phyloP scores from a whole-genome alignment of 768 basidiomycete genomes.

The Trametes punicea region DNA sequence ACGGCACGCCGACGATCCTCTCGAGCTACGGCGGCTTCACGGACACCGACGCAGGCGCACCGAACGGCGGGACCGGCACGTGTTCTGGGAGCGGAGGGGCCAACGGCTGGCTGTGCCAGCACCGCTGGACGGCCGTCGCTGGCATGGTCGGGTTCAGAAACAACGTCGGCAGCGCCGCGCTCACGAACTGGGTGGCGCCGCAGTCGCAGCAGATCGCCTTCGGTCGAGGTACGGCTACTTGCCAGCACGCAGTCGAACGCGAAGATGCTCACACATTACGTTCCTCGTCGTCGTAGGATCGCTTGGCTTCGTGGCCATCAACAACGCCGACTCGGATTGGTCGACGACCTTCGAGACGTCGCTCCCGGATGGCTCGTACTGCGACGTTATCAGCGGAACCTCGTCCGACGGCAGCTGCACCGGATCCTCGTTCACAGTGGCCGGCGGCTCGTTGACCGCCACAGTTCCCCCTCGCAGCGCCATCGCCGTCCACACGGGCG shows the following conservation, averaged over 20 bases:
- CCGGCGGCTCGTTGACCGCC: conserved; percentile 47
- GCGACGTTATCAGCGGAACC: conserved; percentile 58
- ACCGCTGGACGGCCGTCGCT: conserved; percentile 52
- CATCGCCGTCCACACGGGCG: conserved; percentile 52
- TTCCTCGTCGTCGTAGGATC: conserved; percentile 35
- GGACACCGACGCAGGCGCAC: conserved; percentile 52
- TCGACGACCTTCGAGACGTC: conserved; percentile 53
- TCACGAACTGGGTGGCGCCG: conserved; percentile 59
- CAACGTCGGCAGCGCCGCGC: conserved; percentile 45
- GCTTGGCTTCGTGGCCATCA: conserved; percentile 62
- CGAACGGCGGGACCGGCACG: conserved; percentile 55
- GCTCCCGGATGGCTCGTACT: conserved; percentile 56
- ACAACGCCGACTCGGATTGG: conserved; percentile 59
- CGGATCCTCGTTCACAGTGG: conserved; percentile 49
- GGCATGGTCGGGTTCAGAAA: conserved; percentile 65
- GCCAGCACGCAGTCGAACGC: neutral
- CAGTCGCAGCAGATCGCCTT: conserved; percentile 62
- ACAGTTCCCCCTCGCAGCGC: conserved; percentile 51
- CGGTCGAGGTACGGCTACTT: conserved; percentile 45
- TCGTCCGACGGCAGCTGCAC: conserved; percentile 43
- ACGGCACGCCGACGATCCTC: conserved; percentile 61
- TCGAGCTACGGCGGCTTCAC: conserved; percentile 52
- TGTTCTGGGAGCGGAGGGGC: conserved; percentile 49
- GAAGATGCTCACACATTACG: neutral
- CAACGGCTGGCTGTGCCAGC: conserved; percentile 68